phyloP scores from a whole-genome alignment of 225 moss, liverwort and hornwort genomes.

The Ulota crispa region DNA sequence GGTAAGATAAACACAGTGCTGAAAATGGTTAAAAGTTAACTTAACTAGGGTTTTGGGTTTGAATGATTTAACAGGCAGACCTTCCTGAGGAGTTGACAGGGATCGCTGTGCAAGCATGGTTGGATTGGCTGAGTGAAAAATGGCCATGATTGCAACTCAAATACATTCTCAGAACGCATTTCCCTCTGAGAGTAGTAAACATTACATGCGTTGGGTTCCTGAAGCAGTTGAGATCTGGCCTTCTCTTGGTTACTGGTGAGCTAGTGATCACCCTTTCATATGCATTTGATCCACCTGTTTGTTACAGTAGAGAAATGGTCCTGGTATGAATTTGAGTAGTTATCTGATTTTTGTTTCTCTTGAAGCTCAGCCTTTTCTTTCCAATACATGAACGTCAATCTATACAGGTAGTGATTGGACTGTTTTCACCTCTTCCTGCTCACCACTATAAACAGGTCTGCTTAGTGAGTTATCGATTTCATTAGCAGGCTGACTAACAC shows the following conservation, averaged over 20 bases:
- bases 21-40: not conserved
- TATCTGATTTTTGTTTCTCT: not conserved
- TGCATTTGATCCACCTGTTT: not conserved
- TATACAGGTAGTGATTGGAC: not conserved
- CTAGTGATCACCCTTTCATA: not conserved
- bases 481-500: not conserved
- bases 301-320: not conserved
- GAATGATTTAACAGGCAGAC: slow-evolving; percentile 46
- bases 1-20: not conserved
- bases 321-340: not conserved
- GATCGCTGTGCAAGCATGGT: slow-evolving; percentile 52
- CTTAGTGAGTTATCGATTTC: not conserved
- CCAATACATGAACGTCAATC: not conserved
- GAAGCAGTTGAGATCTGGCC: not conserved
- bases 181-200: not conserved
- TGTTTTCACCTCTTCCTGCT: not conserved
- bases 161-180: not conserved
- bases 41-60: slow-evolving; percentile 15
- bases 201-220: not conserved
- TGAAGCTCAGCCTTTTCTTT: not conserved
- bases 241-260: slow-evolving; percentile 13
- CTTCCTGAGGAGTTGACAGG: slow-evolving; percentile 48
- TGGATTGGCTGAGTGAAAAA: slow-evolving; percentile 32
- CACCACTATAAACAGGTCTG: not conserved
- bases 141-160: slow-evolving; percentile 20